Evolutionary conservation across 192 early-diverging fungal genomes (phyloP).

Genomic region (Funneliformis mosseae): DNA sequence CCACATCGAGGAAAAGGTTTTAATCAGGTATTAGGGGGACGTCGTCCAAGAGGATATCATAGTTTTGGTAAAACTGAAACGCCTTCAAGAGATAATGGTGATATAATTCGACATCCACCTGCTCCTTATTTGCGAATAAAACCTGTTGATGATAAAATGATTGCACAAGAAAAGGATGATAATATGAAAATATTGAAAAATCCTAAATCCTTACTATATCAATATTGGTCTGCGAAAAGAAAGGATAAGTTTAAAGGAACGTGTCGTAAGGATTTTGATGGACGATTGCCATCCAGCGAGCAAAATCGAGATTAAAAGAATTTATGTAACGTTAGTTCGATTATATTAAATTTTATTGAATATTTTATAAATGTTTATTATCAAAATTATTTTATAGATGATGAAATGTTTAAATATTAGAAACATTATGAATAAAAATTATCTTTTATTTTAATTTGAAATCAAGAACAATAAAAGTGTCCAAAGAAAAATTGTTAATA

Average conservation of each 20-base stretch:
- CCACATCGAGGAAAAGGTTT: neutral
- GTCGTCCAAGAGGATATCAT: neutral
- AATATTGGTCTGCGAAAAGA: conserved; percentile 25
- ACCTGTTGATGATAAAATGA: neutral
- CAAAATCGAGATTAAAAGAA: neutral
- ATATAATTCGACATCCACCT: neutral
- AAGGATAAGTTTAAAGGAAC: neutral
- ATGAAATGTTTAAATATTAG: too few relatives aligned
- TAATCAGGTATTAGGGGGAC: neutral
- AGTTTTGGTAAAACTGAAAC: neutral
- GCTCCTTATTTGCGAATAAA: conserved; percentile 20
- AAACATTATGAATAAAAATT: too few relatives aligned
- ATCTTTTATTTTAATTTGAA: too few relatives aligned
- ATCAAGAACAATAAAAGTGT: too few relatives aligned
- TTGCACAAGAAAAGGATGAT: conserved; percentile 7
- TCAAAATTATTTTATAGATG: too few relatives aligned
- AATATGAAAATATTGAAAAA: conserved; percentile 13
- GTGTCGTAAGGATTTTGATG: neutral
- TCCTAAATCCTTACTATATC: conserved; percentile 9
- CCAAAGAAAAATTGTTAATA: too few relatives aligned
- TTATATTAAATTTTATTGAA: too few relatives aligned
- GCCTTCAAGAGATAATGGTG: neutral
- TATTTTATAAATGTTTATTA: too few relatives aligned
- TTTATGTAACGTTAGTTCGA: too few relatives aligned
- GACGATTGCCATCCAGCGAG: neutral